Conservation (phyloP, 148 eudicot genomes). For the Spergularia bocconei region DNA sequence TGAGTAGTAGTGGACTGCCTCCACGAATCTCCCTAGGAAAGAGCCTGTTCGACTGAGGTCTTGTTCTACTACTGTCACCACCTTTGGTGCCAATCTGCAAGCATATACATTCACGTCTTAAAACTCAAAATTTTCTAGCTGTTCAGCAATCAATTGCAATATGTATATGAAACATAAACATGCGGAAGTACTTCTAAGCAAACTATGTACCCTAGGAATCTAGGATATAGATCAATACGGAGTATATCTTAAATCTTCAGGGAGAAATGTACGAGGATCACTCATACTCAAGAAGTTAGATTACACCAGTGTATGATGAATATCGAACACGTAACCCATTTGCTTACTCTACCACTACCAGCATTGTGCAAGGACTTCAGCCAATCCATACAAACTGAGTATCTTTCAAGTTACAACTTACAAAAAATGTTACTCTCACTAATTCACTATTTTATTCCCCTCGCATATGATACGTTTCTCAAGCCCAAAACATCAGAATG, state of each 20-base stretch:
- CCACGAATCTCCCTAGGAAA: conserved; percentile 86
- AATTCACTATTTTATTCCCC: no score
- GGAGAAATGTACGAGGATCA: not conserved
- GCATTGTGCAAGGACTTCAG: not conserved
- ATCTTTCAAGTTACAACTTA: no score
- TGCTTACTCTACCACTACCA: no score
- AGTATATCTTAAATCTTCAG: no score
- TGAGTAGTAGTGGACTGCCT: conserved; percentile 97
- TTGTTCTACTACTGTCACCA: conserved; percentile 94
- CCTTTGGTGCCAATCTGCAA: conserved; percentile 87
- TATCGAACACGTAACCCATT: not conserved
- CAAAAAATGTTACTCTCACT: no score
- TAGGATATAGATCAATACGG: not conserved
- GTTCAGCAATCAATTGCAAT: not conserved
- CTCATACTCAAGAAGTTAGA: not conserved
- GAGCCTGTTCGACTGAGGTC: conserved; percentile 88
- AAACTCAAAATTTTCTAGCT: not conserved
- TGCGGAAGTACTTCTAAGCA: not conserved
- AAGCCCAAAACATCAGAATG: no score
- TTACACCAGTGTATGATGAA: not conserved
- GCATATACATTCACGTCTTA: conserved; percentile 8
- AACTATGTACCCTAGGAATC: not conserved
- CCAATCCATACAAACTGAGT: no score
- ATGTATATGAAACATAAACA: not conserved
- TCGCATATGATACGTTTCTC: no score